A percentile compares a stretch with the other conserved stretches of the same genome.
phyloP scores from a whole-genome alignment of 495 filamentous ascomycete species.

The Trichoderma reesei region DNA sequence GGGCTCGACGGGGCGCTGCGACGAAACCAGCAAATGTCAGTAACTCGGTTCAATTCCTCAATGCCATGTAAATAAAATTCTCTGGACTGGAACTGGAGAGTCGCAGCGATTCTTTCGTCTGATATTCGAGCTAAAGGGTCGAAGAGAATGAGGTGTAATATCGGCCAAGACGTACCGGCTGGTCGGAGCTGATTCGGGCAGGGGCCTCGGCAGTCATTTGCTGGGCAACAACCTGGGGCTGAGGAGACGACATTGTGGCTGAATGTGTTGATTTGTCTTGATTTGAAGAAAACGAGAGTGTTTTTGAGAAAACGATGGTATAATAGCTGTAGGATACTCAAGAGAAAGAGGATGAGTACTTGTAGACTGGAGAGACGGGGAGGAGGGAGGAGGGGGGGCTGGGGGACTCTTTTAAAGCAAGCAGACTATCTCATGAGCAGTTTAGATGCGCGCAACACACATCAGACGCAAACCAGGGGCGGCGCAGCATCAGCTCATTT shows the following conservation, averaged over 20 bases:
- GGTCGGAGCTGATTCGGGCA: constrained; percentile 11
- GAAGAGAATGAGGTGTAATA: neutral
- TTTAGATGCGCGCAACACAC: neutral
- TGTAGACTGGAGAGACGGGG: neutral
- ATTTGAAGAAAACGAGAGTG: neutral
- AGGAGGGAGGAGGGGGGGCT: neutral
- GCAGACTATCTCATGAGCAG: neutral
- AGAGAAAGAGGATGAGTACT: neutral
- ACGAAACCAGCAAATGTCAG: too few relatives aligned
- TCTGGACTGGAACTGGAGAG: too few relatives aligned
- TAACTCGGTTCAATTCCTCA: too few relatives aligned
- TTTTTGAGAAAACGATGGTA: neutral
- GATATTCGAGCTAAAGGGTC: neutral
- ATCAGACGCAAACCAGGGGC: neutral
- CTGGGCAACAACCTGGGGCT: constrained; percentile 5
- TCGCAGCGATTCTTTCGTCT: neutral
- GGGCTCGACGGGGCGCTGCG: constrained; percentile 9
- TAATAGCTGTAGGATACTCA: neutral
- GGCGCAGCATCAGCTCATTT: constrained; percentile 8
- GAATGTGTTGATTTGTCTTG: neutral
- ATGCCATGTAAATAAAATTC: too few relatives aligned
- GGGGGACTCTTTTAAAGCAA: neutral
- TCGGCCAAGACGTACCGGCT: constrained; percentile 1
- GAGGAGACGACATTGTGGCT: neutral
- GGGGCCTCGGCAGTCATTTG: constrained; percentile 1